Evolutionary conservation across 1,284 basidiomycete genomes (phyloP).

Genomic region (Puccinia coronata): DNA sequence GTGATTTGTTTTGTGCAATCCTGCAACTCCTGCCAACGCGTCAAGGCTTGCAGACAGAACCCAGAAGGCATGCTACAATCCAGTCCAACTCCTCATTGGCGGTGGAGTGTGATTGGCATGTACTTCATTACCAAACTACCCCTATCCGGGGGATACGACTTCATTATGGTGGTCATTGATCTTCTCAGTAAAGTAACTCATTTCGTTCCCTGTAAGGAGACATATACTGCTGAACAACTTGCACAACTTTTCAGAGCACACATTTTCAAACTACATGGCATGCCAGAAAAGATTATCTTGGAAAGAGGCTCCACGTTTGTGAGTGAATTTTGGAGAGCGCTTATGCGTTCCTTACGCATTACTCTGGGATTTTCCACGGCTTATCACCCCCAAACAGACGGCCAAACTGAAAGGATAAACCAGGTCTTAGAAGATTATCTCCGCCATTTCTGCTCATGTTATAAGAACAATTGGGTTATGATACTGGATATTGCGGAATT

Average conservation of each 20-base stretch:
- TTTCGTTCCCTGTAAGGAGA: conserved; percentile 55
- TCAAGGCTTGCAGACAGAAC: not conserved
- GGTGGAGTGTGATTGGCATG: conserved; percentile 62
- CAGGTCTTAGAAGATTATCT: no score
- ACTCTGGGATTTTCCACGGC: not conserved
- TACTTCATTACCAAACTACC: conserved; percentile 63
- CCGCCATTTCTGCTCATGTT: not conserved
- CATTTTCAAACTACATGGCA: not conserved
- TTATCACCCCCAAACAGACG: no score
- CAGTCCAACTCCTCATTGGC: conserved; percentile 49
- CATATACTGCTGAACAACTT: not conserved
- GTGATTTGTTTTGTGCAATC: not conserved
- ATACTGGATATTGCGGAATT: conserved; percentile 6
- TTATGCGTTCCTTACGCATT: not conserved
- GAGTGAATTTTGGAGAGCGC: conserved; percentile 11
- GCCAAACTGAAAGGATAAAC: no score
- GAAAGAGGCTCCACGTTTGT: conserved; percentile 2
- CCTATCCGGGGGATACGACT: conserved; percentile 57
- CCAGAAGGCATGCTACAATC: not conserved
- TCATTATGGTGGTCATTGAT: conserved; percentile 62
- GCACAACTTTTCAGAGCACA: not conserved
- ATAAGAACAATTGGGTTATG: not conserved
- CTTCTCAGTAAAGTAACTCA: conserved; percentile 61
- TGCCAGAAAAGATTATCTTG: no score
- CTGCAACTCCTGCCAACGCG: conserved; percentile 19